Base-by-base conservation (phyloP, 2,329 filamentous ascomycete species). In the Aspergillus tamarii region DNA sequence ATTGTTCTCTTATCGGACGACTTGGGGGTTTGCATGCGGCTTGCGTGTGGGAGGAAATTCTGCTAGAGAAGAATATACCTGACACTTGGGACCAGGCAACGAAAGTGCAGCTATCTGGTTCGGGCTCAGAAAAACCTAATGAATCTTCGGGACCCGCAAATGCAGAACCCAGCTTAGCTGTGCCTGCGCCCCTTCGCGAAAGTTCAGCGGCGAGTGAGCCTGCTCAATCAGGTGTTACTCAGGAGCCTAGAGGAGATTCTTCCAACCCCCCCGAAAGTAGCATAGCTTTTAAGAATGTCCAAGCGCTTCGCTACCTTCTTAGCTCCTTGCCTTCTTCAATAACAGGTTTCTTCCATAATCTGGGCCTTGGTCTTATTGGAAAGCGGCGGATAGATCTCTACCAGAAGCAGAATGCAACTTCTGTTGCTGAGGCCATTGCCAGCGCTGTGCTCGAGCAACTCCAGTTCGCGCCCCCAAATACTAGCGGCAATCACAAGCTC, bases 41-140 rank as follows among this genome's bases (percentile, higher is more conserved):
- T 59, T 91, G 93, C 64, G 84, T 96, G n/a, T 90, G 89, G 77
- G 94, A 99, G 77, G 91, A 96, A 68, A 91, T 94, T 41, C 82
- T 89, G 0, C 82, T 97, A 52, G 86, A 91, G 67, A 89, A 87
- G 57, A 84, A 87, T 59, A 89, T 97, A 56, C 93, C 94, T 1
- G 84, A 88, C 46, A 73, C 79, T 21, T 85, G 84, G 84, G 80
- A 83, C 66, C 77, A 81, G 64, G 77, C 80, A 32, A 82, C 81
- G 34, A 78, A 81, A 69, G 74, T 78, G 58, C 78, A 78, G 41
- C 71, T 75, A 30, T 75, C 76, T 53, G 76, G 77, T 4, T 69
- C 74, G 32, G 74, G 73, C 41, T 70, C 76, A 52, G 77, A 79
- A 75, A 78, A 78, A 72, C 72, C 82, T 73, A 71, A 82, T 78